Evolutionary conservation across 2,329 filamentous ascomycete species (phyloP), one percentile per base, ranked within the genome.

Genomic region (Pestalotiopsis sp.): DNA sequence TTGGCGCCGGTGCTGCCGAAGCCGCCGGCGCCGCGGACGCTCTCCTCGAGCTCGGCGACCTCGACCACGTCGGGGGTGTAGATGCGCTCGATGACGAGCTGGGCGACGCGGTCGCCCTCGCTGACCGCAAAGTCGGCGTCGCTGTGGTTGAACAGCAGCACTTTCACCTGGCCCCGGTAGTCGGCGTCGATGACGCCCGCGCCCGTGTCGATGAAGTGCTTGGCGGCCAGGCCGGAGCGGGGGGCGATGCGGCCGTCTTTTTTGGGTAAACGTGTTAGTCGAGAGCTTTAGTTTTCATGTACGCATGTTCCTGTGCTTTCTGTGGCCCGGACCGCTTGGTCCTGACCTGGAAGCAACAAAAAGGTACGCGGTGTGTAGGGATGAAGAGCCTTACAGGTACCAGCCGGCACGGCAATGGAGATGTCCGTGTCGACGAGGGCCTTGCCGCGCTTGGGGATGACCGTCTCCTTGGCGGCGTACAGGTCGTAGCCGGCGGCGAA

Each of bases 111-210:
- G 81, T 99, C 96, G 64, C 95, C 95, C 78, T 92, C 90, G 77
- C 92, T 91, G 73, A 99, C 85, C 72, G 83, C 85, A 78, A 97
- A 98, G 79, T 97, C 94, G 56, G 83, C 82, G 65, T 97, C 94
- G 65, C 87, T 88, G 80, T 97, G 91, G 84, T 99, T 99, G 82
- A 98, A 98, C 66, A 99, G 89, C 73, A 99, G 87, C 31, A 99
- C 92, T 85, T 97, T 97, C 76, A 99, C 92, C 74, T 93, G 93
- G 23, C 96, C 96, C 45, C 96, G 89, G 85, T 99, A 99, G 82
- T 99, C 96, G 41, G 95, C 95, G 81, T 99, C 96, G 75, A 99
- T 98, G 72, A 99, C 96, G 67, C 96, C 96, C 0, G 96, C 96
- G 71, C 97, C 94, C 0, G 93, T 96, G 80, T 98, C 94, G 79